Conservation (phyloP, 768 basidiomycete genomes). For the Leccinum ochraceum region DNA sequence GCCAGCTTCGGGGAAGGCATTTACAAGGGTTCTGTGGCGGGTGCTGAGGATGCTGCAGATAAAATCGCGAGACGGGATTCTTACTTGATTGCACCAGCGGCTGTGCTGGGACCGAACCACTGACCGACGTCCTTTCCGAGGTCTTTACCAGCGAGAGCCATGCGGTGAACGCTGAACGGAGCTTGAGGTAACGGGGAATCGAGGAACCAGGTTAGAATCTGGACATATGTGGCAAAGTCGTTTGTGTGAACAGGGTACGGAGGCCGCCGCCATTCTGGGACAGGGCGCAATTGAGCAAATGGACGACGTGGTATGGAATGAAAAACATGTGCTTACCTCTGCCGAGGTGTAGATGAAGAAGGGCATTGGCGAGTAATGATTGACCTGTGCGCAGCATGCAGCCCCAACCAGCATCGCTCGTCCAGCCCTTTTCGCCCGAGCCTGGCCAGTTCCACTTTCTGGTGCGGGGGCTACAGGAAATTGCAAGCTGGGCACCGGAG, state of each 20-base stretch:
- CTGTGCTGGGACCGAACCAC: slow-evolving; percentile 98
- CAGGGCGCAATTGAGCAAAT: slow-evolving; percentile 10
- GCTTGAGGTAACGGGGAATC: slow-evolving; percentile 82
- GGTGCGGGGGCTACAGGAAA: slow-evolving; percentile 43
- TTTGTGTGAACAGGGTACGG: slow-evolving; percentile 56
- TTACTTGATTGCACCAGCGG: slow-evolving; percentile 94
- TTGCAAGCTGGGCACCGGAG: slow-evolving; percentile 34
- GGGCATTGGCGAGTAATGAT: slow-evolving; percentile 75
- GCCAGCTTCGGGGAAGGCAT: slow-evolving; percentile 76
- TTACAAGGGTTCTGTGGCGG: slow-evolving; percentile 65
- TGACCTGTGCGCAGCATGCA: slow-evolving; percentile 92
- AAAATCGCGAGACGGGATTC: slow-evolving; percentile 18
- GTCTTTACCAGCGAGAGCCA: slow-evolving; percentile 94
- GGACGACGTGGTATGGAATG: background rate
- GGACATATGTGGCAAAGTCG: slow-evolving; percentile 84
- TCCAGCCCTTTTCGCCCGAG: slow-evolving; percentile 75
- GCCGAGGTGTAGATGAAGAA: slow-evolving; percentile 75
- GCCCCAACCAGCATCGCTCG: slow-evolving; percentile 86
- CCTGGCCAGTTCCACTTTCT: slow-evolving; percentile 65
- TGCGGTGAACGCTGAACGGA: slow-evolving; percentile 94
- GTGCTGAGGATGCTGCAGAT: slow-evolving; percentile 5
- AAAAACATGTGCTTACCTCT: slow-evolving; percentile 48
- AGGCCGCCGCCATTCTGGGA: slow-evolving; percentile 82
- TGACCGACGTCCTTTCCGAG: slow-evolving; percentile 94
- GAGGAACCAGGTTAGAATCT: slow-evolving; percentile 92